Conservation (phyloP, 768 basidiomycete genomes). For the Kwoniella mangroviensis region DNA sequence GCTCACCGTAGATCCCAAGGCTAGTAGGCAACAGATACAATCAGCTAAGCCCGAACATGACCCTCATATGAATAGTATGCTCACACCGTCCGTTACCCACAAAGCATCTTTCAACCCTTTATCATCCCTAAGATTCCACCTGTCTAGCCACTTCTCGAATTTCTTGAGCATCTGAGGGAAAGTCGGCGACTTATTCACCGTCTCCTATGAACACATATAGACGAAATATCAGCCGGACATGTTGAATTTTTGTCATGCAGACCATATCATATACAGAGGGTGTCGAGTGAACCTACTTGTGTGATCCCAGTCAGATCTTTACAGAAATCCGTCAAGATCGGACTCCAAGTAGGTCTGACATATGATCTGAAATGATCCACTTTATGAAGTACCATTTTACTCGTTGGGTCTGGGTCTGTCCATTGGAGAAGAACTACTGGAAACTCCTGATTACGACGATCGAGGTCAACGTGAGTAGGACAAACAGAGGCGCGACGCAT, state of each 20-base stretch:
- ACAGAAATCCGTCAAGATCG: constrained; percentile 80
- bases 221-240: neutral
- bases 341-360: constrained; percentile 85
- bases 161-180: constrained; percentile 71
- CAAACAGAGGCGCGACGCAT: too few relatives aligned
- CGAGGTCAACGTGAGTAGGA: too few relatives aligned
- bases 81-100: constrained; percentile 57
- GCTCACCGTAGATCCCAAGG: neutral
- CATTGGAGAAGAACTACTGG: constrained; percentile 87
- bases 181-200: constrained; percentile 76
- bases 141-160: constrained; percentile 71
- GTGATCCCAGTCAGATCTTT: constrained; percentile 85
- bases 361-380: constrained; percentile 85
- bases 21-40: neutral
- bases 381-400: constrained; percentile 64
- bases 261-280: too few relatives aligned
- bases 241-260: too few relatives aligned
- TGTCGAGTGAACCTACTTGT: constrained; percentile 67
- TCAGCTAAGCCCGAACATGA: neutral
- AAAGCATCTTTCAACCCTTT: constrained; percentile 44
- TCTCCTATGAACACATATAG: constrained; percentile 62
- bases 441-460: constrained; percentile 72
- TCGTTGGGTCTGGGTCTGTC: constrained; percentile 50
- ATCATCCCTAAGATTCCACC: constrained; percentile 68
- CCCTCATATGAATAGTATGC: neutral